Evolutionary conservation across 805 yeast species (phyloP).

Genomic region (Lipomyces spencermartinsiae): DNA sequence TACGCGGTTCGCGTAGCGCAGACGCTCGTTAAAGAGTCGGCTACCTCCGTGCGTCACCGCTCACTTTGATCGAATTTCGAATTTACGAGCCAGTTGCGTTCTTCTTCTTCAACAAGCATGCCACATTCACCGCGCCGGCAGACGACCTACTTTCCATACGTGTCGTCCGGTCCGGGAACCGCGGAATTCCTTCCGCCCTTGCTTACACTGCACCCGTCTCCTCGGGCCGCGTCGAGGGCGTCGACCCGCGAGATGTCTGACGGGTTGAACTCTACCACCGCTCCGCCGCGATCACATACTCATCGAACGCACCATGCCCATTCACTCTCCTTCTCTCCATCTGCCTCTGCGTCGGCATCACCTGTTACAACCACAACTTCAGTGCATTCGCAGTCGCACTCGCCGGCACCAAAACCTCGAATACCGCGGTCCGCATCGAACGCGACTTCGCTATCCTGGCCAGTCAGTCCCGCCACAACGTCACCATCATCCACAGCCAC

Average conservation of each 20-base stretch:
- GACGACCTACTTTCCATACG: slow-evolving; percentile 16
- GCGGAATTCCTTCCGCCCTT: slow-evolving; percentile 19
- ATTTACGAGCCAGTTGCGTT: too few relatives aligned
- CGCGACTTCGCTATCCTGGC: background rate
- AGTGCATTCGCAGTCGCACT: background rate
- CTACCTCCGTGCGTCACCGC: too few relatives aligned
- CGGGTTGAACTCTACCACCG: background rate
- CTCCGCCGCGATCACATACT: background rate
- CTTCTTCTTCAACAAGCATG: background rate
- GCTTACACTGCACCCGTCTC: background rate
- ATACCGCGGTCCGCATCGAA: background rate
- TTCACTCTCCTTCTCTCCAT: background rate
- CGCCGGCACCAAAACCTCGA: background rate
- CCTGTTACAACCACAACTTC: background rate
- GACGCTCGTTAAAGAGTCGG: too few relatives aligned
- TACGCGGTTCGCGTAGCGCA: too few relatives aligned
- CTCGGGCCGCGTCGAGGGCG: background rate
- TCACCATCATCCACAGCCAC: background rate
- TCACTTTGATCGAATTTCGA: too few relatives aligned
- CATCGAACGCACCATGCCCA: background rate
- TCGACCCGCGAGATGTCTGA: background rate
- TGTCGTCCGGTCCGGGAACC: slow-evolving; percentile 17
- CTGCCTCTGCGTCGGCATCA: background rate
- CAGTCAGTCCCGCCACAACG: background rate
- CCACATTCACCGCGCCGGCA: slow-evolving; percentile 2